A percentile compares a stretch with the other conserved stretches of the same genome.
Evolutionary conservation across 345 rosid genomes (phyloP).

Genomic region (Laguncularia racemosa): DNA sequence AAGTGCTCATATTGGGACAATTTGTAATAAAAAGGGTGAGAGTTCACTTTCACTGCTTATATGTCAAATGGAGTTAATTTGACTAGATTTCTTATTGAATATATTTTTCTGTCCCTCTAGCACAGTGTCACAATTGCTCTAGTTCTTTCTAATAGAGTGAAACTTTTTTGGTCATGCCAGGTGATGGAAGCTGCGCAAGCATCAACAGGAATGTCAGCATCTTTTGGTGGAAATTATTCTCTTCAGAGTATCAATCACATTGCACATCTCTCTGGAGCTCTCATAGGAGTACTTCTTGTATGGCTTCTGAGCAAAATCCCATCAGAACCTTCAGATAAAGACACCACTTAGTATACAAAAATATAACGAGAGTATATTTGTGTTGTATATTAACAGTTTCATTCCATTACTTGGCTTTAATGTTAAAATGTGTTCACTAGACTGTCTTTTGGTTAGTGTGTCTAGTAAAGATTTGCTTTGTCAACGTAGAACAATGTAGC

Average conservation of each 20-base stretch:
- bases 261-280: conserved; percentile 92
- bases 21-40: conserved; percentile 77
- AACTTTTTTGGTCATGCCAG: conserved; percentile 12
- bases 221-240: conserved; percentile 40
- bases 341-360: conserved; percentile 19
- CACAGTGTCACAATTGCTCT: too few species aligned
- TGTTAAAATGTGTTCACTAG: too few species aligned
- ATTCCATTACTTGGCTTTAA: too few species aligned
- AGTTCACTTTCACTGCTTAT: conserved; percentile 1
- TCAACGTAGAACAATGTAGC: too few species aligned
- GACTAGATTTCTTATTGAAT: not conserved
- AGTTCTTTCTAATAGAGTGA: not conserved
- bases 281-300: conserved; percentile 69
- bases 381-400: too few species aligned
- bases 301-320: conserved; percentile 84
- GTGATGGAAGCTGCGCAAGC: conserved; percentile 98
- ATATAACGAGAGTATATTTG: not conserved
- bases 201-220: conserved; percentile 60
- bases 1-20: conserved; percentile 91
- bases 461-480: too few species aligned
- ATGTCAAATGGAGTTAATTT: not conserved
- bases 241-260: conserved; percentile 80
- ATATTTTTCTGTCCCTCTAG: not conserved
- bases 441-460: too few species aligned
- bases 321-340: conserved; percentile 29